These are phyloP conservation scores for Amanita polypyramis DNA, from an alignment of 768 basidiomycete species.

Conservation along the genomic window DNA sequence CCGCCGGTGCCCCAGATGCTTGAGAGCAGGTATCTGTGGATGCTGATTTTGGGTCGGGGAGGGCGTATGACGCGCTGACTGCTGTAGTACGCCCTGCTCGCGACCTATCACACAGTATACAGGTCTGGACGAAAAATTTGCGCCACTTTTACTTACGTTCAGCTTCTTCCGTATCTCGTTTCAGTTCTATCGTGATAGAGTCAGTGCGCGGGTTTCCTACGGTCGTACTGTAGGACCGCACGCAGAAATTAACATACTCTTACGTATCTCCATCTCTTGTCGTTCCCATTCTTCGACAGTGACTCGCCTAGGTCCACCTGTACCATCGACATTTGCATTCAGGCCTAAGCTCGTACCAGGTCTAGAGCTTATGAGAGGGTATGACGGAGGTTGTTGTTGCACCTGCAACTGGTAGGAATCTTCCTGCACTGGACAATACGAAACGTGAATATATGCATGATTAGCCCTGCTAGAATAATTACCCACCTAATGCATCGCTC, in stretches of 20 bases:
- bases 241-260: conserved; percentile 21
- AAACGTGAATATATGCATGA: background rate
- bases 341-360: conserved; percentile 26
- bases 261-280: conserved; percentile 34
- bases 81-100: conserved; percentile 14
- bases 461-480: conserved; percentile 8
- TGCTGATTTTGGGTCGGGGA: conserved; percentile 27
- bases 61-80: conserved; percentile 39
- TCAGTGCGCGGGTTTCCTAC: background rate
- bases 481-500: conserved; percentile 49
- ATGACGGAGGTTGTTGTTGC: conserved; percentile 19
- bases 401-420: conserved; percentile 26
- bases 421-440: conserved; percentile 22
- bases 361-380: conserved; percentile 19
- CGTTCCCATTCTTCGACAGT: conserved; percentile 27
- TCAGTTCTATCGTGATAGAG: conserved; percentile 21
- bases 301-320: conserved; percentile 25
- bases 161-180: conserved; percentile 25
- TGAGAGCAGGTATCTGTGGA: conserved; percentile 9
- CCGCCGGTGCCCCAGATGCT: conserved; percentile 40
- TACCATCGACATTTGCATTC: conserved; percentile 19
- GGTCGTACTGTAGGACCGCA: background rate
- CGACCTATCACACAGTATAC: conserved; percentile 13
- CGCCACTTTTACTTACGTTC: conserved; percentile 25
- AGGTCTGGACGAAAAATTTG: conserved; percentile 8